A percentile compares a stretch with the other conserved stretches of the same genome.
Conservation (phyloP, 371 early-diverging fungal species). For the Mortierella sp. region DNA sequence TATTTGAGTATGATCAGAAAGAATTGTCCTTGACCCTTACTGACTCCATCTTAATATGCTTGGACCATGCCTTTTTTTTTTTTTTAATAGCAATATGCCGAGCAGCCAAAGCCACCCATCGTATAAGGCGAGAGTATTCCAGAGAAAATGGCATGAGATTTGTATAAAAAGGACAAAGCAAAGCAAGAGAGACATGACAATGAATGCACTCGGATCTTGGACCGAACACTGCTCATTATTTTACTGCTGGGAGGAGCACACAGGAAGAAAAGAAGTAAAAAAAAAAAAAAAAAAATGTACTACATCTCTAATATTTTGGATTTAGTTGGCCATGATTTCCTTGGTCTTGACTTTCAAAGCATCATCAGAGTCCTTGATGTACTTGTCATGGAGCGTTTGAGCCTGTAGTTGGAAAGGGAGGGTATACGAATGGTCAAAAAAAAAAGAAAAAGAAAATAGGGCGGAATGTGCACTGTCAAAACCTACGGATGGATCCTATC, state of each 20-base stretch:
- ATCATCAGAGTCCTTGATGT: constrained; percentile 75
- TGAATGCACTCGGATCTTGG: too few species aligned
- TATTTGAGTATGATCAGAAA: too few species aligned
- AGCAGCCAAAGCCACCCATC: constrained; percentile 44
- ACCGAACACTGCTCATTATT: neutral
- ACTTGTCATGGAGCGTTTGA: constrained; percentile 78
- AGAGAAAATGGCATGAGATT: too few species aligned
- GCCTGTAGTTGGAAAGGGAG: constrained; percentile 55
- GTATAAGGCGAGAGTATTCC: constrained; percentile 16
- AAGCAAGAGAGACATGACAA: neutral
- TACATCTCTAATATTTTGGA: too few species aligned
- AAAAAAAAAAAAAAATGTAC: too few species aligned
- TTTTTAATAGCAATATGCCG: constrained; percentile 38
- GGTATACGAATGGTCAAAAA: neutral
- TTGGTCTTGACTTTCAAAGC: constrained; percentile 76
- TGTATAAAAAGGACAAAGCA: neutral
- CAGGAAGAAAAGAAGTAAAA: too few species aligned
- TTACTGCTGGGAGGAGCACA: too few species aligned
- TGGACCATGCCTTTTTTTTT: too few species aligned
- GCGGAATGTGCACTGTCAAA: neutral
- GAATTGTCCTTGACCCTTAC: too few species aligned
- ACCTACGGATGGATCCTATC: neutral
- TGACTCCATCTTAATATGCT: too few species aligned
- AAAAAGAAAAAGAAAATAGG: neutral
- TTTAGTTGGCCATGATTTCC: constrained; percentile 68